Conservation (phyloP, 2,329 filamentous ascomycete species). For the Alternaria dauci region DNA sequence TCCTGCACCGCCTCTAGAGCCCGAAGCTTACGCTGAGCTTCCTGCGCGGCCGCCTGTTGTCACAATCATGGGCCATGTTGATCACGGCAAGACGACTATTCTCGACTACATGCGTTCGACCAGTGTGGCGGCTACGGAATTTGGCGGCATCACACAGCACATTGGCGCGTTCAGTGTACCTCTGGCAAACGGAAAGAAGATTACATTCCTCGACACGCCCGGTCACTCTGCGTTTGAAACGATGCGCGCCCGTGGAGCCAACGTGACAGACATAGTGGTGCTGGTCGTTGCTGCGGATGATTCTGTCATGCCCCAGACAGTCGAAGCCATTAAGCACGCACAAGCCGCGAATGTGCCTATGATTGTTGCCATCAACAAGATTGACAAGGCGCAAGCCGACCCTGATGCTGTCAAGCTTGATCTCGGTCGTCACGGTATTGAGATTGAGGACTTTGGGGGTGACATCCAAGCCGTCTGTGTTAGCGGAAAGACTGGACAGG, state of each 20-base stretch:
- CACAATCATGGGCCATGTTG: conserved; percentile 99
- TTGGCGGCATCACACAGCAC: conserved; percentile 97
- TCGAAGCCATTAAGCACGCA: conserved; percentile 96
- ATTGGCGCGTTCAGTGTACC: conserved; percentile 96
- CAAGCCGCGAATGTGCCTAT: conserved; percentile 87
- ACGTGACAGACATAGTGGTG: conserved; percentile 96
- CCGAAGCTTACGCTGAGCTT: conserved; percentile 69
- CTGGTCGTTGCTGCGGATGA: conserved; percentile 96
- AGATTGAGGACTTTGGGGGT: conserved; percentile 94
- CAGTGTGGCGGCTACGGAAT: conserved; percentile 87
- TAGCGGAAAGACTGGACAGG: conserved; percentile 90
- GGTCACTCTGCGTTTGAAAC: conserved; percentile 94
- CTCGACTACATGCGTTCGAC: conserved; percentile 93
- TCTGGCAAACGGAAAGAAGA: conserved; percentile 81
- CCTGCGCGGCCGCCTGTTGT: conserved; percentile 88
- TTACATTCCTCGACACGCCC: conserved; percentile 96
- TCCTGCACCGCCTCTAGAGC: conserved; percentile 60
- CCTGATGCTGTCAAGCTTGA: conserved; percentile 88
- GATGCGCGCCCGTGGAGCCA: conserved; percentile 94
- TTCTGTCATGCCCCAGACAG: conserved; percentile 94
- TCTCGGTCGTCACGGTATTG: conserved; percentile 80
- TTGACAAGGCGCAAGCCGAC: conserved; percentile 86
- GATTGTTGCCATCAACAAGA: conserved; percentile 97
- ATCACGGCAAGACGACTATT: conserved; percentile 97
- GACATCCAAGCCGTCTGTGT: conserved; percentile 92